phyloP scores from a whole-genome alignment of 2,329 filamentous ascomycete species.

The Fusarium pseudograminearum region DNA sequence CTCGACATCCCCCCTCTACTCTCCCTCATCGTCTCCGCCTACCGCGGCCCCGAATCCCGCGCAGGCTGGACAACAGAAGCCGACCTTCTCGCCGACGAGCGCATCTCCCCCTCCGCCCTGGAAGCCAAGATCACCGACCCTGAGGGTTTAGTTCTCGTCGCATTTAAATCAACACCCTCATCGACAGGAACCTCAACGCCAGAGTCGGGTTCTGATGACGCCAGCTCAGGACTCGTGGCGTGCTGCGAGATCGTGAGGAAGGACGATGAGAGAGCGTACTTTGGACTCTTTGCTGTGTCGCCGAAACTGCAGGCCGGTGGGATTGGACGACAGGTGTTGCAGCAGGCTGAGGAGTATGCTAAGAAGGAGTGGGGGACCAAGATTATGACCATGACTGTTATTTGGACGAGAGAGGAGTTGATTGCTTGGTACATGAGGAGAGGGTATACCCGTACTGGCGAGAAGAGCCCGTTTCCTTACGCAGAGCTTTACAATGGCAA shows the following conservation, averaged over 20 bases:
- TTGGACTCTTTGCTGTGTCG: conserved; percentile 63
- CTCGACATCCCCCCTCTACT: conserved; percentile 52
- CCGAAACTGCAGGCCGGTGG: conserved; percentile 58
- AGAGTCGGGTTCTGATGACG: conserved; percentile 37
- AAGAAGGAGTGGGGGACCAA: conserved; percentile 49
- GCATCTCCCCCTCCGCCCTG: conserved; percentile 56
- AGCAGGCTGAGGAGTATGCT: conserved; percentile 56
- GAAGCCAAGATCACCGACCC: conserved; percentile 56
- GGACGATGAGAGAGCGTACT: conserved; percentile 53
- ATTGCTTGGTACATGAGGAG: conserved; percentile 60
- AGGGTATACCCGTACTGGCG: conserved; percentile 57
- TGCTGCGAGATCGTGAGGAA: conserved; percentile 59
- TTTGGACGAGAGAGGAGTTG: conserved; percentile 58
- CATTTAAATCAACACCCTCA: conserved; percentile 24
- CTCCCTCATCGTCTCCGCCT: conserved; percentile 58
- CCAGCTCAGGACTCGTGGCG: conserved; percentile 49
- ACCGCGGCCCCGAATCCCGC: conserved; percentile 57
- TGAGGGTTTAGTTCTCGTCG: conserved; percentile 54
- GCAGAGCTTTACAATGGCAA: conserved; percentile 51
- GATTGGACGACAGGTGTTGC: conserved; percentile 57
- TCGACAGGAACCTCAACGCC: conserved; percentile 25
- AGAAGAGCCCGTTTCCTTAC: conserved; percentile 59
- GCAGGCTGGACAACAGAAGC: conserved; percentile 63
- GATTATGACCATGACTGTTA: conserved; percentile 59
- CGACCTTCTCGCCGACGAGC: conserved; percentile 57